Percentiles rank a stretch among this genome's conserved stretches.
phyloP scores from a whole-genome alignment of 202 grass and related monocot species.

The Dendrocalamus latiflorus region DNA sequence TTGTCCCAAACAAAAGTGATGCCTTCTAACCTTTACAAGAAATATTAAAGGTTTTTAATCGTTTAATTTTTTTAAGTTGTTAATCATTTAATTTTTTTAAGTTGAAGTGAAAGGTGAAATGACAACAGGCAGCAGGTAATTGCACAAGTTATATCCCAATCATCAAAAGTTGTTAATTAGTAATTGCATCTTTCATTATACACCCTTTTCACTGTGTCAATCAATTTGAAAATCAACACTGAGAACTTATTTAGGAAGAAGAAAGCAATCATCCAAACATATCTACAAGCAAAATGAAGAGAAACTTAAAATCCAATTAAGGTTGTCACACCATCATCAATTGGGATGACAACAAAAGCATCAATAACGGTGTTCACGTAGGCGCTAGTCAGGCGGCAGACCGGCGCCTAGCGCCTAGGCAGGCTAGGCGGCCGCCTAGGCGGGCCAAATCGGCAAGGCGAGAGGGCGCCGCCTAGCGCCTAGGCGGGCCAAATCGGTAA shows the following conservation, averaged over 20 bases:
- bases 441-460: too few species aligned
- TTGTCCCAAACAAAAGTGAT: not conserved
- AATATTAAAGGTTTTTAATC: not conserved
- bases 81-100: not conserved
- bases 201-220: not conserved
- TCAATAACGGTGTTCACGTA: not conserved
- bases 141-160: not conserved
- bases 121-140: not conserved
- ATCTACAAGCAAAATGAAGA: constrained; percentile 3
- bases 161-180: not conserved
- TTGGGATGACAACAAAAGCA: not conserved
- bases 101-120: not conserved
- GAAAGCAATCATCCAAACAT: not conserved
- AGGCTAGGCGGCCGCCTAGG: too few species aligned
- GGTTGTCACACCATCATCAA: not conserved
- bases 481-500: too few species aligned
- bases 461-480: too few species aligned
- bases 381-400: too few species aligned
- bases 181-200: not conserved
- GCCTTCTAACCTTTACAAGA: not conserved
- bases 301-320: not conserved
- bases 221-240: not conserved
- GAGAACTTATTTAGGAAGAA: not conserved
- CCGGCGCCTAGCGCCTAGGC: too few species aligned
- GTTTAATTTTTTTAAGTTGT: not conserved